These are phyloP conservation scores for Podospora comata DNA, from an alignment of 495 filamentous ascomycete species.

Conservation along the genomic window DNA sequence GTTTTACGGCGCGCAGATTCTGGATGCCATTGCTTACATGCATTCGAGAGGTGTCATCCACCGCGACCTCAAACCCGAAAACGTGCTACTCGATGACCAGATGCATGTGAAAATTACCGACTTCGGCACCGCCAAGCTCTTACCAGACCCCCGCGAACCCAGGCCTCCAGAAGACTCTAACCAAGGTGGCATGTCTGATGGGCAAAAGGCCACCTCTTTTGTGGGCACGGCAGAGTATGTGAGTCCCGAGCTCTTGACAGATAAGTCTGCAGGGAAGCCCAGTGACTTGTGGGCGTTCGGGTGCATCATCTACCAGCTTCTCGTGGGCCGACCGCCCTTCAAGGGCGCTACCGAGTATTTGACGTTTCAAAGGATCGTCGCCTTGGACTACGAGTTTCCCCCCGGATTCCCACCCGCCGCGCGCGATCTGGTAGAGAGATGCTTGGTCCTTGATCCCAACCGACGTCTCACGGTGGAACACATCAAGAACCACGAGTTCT, in stretches of 20 bases:
- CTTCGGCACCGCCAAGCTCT: conserved; percentile 94
- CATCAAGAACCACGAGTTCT: conserved; percentile 96
- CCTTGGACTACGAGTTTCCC: conserved; percentile 90
- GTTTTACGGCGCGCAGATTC: conserved; percentile 94
- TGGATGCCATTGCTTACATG: conserved; percentile 98
- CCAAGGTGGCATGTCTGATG: conserved; percentile 52
- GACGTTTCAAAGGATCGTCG: conserved; percentile 98
- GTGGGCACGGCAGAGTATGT: conserved; percentile 99
- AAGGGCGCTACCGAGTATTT: conserved; percentile 96
- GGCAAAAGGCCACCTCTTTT: conserved; percentile 83
- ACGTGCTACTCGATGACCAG: conserved; percentile 88
- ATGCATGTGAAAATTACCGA: conserved; percentile 99
- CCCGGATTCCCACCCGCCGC: conserved; percentile 84
- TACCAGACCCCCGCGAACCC: conserved; percentile 62
- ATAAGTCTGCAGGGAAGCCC: conserved; percentile 96
- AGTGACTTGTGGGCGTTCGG: conserved; percentile 99
- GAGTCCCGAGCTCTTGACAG: conserved; percentile 88
- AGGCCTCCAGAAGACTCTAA: conserved; percentile 48
- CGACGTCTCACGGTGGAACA: conserved; percentile 90
- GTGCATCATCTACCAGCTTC: conserved; percentile 97
- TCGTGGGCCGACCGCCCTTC: conserved; percentile 92
- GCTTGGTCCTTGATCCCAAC: conserved; percentile 85
- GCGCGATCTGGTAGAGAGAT: conserved; percentile 85
- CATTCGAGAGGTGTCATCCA: conserved; percentile 95
- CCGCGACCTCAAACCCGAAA: conserved; percentile 95